Base-by-base conservation (phyloP, 116 monocot genomes). In the Iris pallida region DNA sequence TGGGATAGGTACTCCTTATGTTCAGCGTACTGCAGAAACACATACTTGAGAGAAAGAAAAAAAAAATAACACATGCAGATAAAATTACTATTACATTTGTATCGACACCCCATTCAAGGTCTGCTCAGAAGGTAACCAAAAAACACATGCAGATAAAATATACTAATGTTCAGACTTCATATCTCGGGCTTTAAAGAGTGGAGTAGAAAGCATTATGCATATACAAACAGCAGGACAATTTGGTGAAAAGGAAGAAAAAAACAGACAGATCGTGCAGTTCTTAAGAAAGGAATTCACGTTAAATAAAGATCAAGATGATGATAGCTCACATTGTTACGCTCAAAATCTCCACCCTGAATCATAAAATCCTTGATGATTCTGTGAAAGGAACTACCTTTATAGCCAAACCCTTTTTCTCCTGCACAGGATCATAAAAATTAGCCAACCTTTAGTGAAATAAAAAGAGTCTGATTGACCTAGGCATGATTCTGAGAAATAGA, bases 311-410 rank as follows among this genome's bases (percentile, higher is more conserved):
- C 16, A 75, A 71, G 2, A 55, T 40, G 4, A 9, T 49, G 11
- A 69, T 66, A 59, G 58, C 81, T 72, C 47, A 93, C 93, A 82
- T 93, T 86, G 73, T 81, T 81, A 49, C 64, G 45, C 7, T 88
- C 79, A 64, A 93, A 93, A 55, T 93, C 93, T 11, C 93, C 93
- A 11, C 93, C 89, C 70, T 89, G 90, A 47, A 93, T 84, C 93
- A 93, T 89, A 53, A 93, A 93, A 74, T 93, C 93, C 68, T 87
- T 93, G 68, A 93, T 93, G 57, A 93, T 80, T 15, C 87, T 81
- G 56, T 89, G 93, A 57, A 93, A 89, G 44, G 90, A 93, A 42
- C 75, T 79, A 14, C 93, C 93, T 54, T 93, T 89, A 53, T 93
- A 93, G 8, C 93, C 89, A 76, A 68, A 89, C 18, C 89, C 89